A percentile compares a stretch with the other conserved stretches of the same genome.
phyloP scores from a whole-genome alignment of 257 asterid species.

The Capsicum baccatum region DNA sequence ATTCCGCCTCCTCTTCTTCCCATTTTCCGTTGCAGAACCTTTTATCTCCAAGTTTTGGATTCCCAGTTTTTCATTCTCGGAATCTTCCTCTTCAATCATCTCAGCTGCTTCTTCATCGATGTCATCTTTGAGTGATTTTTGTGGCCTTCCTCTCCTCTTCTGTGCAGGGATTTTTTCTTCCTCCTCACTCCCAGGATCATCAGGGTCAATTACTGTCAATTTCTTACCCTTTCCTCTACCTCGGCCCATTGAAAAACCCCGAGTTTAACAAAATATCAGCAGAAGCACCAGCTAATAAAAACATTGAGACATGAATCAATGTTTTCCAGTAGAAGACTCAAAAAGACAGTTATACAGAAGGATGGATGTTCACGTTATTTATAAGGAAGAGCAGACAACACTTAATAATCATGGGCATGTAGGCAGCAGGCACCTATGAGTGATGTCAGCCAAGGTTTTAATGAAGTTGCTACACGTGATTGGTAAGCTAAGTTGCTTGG shows the following conservation, averaged over 20 bases:
- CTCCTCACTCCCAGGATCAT: slow-evolving; percentile 53
- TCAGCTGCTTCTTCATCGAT: slow-evolving; percentile 45
- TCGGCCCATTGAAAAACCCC: slow-evolving; percentile 43
- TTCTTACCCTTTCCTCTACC: slow-evolving; percentile 58
- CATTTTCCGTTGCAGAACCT: slow-evolving; percentile 40
- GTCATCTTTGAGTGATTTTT: slow-evolving; percentile 50
- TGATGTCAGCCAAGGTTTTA: not conserved
- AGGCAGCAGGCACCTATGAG: not conserved
- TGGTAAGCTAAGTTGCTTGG: too few species aligned
- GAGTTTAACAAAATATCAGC: slow-evolving; percentile 19
- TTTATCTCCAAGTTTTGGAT: slow-evolving; percentile 38
- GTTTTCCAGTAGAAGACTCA: not conserved
- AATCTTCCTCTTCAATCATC: slow-evolving; percentile 46
- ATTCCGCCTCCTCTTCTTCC: slow-evolving; percentile 41
- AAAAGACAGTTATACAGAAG: not conserved
- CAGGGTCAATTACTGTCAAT: slow-evolving; percentile 39
- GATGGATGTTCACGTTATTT: not conserved
- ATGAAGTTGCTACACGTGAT: not conserved
- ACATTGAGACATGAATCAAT: slow-evolving; percentile 22
- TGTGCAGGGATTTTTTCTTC: slow-evolving; percentile 55
- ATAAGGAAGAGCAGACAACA: not conserved
- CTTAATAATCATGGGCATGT: not conserved
- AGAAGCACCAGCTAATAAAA: slow-evolving; percentile 34
- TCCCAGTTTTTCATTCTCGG: slow-evolving; percentile 42
- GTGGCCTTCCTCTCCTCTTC: slow-evolving; percentile 65